phyloP scores from a whole-genome alignment of 2,329 filamentous ascomycete genomes.

The Pseudogymnoascus sp. region DNA sequence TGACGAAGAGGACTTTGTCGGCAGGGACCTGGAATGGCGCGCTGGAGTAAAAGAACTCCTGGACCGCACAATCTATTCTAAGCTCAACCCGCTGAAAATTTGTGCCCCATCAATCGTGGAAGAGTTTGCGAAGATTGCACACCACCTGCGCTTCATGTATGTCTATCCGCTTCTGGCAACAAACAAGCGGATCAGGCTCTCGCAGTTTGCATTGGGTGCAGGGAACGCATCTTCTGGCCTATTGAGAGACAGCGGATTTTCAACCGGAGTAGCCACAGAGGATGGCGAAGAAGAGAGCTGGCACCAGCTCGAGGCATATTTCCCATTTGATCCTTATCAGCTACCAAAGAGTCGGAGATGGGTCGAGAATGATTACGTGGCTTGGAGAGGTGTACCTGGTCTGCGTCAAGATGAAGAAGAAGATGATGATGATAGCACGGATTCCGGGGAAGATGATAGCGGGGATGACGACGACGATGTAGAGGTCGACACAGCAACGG shows the following conservation, averaged over 20 bases:
- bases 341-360: conserved; percentile 80
- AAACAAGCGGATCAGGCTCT: conserved; percentile 83
- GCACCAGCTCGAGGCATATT: conserved; percentile 86
- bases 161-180: conserved; percentile 80
- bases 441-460: conserved; percentile 21
- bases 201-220: conserved; percentile 57
- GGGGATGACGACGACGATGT: background rate
- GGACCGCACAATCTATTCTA: conserved; percentile 71
- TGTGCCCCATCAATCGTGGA: conserved; percentile 85
- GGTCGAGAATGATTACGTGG: conserved; percentile 77
- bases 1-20: conserved; percentile 58
- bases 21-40: conserved; percentile 73
- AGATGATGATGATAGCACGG: conserved; percentile 47
- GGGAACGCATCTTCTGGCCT: conserved; percentile 33
- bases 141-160: conserved; percentile 82
- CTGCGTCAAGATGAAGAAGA: conserved; percentile 52
- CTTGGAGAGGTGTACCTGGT: conserved; percentile 70
- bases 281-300: conserved; percentile 57
- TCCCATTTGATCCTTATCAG: conserved; percentile 95
- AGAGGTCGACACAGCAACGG: conserved; percentile 4
- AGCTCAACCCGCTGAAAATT: conserved; percentile 90
- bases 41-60: conserved; percentile 67
- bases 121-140: conserved; percentile 82
- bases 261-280: conserved; percentile 42
- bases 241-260: conserved; percentile 45